Evolutionary conservation across 2,329 filamentous ascomycete species (phyloP).

Genomic region (Neurospora crassa): DNA sequence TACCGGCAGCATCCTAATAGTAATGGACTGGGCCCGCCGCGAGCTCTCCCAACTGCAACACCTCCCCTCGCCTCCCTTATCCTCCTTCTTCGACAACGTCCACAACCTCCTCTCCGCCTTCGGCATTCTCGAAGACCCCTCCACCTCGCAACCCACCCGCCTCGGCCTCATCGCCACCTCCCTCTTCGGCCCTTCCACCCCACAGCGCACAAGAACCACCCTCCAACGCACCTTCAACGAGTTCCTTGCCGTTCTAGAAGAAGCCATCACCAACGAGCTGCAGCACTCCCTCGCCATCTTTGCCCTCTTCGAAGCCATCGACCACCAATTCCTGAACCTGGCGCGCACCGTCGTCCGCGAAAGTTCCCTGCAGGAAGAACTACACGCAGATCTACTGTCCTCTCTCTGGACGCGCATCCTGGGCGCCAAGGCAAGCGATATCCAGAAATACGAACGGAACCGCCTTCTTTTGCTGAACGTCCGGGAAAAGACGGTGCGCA

Average conservation of each 20-base stretch:
- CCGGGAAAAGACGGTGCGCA: slow-evolving; percentile 71
- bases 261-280: slow-evolving; percentile 77
- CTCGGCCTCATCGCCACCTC: slow-evolving; percentile 60
- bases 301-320: slow-evolving; percentile 82
- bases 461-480: slow-evolving; percentile 68
- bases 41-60: slow-evolving; percentile 65
- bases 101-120: slow-evolving; percentile 64
- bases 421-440: slow-evolving; percentile 60
- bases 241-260: slow-evolving; percentile 78
- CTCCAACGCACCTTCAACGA: slow-evolving; percentile 83
- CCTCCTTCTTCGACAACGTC: slow-evolving; percentile 71
- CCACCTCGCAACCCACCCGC: slow-evolving; percentile 49
- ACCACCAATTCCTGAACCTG: slow-evolving; percentile 81
- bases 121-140: slow-evolving; percentile 47
- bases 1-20: slow-evolving; percentile 63
- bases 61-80: slow-evolving; percentile 52
- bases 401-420: slow-evolving; percentile 81
- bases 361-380: slow-evolving; percentile 67
- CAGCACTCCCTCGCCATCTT: slow-evolving; percentile 73
- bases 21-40: slow-evolving; percentile 92
- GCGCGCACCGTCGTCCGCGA: slow-evolving; percentile 80
- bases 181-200: slow-evolving; percentile 69
- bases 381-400: slow-evolving; percentile 71
- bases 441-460: slow-evolving; percentile 92
- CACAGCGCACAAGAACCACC: slow-evolving; percentile 70